phyloP scores from a whole-genome alignment of 2,329 filamentous ascomycete genomes.

The Fusarium papillatum region DNA sequence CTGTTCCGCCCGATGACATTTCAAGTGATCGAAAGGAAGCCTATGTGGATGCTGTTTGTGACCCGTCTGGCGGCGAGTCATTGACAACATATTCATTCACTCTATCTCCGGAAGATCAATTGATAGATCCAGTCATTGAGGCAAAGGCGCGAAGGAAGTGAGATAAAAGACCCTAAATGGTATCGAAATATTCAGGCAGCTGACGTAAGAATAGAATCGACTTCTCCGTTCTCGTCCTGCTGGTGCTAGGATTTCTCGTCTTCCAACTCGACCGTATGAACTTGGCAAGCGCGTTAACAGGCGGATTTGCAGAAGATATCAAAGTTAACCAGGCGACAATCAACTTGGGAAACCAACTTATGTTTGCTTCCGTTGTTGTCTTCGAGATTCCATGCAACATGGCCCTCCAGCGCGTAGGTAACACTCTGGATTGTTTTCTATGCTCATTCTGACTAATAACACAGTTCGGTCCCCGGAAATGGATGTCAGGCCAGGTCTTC shows the following conservation, averaged over 20 bases:
- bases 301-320: conserved; percentile 59
- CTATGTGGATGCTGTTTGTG: neutral
- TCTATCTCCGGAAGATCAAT: neutral
- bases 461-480: conserved; percentile 47
- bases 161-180: neutral
- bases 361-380: conserved; percentile 64
- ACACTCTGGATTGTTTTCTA: too few relatives aligned
- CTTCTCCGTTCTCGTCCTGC: conserved; percentile 59
- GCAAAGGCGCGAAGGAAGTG: conserved; percentile 5
- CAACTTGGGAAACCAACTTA: conserved; percentile 66
- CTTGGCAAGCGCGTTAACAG: conserved; percentile 63
- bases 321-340: conserved; percentile 59
- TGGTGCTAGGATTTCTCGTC: conserved; percentile 63
- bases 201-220: conserved; percentile 54
- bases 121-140: neutral
- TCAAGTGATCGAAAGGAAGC: neutral
- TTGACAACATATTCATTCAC: neutral
- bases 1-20: neutral
- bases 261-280: conserved; percentile 68
- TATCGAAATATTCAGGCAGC: neutral
- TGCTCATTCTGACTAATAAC: neutral
- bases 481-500: conserved; percentile 63
- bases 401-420: conserved; percentile 49
- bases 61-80: neutral
- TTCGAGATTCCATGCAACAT: conserved; percentile 67